Evolutionary conservation across 2,329 filamentous ascomycete genomes (phyloP).

Genomic region (Alternaria consortialis): DNA sequence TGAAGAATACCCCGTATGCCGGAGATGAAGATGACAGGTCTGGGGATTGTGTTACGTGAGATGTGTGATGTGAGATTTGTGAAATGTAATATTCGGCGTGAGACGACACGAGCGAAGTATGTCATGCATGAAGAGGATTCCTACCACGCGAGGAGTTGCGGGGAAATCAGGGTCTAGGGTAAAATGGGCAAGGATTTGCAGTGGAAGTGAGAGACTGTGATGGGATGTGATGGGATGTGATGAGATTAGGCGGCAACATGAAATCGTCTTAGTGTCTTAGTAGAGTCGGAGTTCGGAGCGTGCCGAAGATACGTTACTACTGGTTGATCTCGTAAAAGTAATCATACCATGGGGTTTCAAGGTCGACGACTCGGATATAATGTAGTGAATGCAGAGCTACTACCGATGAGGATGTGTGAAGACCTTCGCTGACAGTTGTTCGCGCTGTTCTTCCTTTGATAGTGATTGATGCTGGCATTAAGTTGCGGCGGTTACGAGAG

Average conservation of each 20-base stretch:
- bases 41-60: neutral
- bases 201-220: neutral
- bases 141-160: conserved; percentile 5
- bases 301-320: conserved; percentile 3
- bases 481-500: neutral
- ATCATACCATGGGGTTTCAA: neutral
- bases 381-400: neutral
- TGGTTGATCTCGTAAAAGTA: neutral
- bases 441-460: neutral
- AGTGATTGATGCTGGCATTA: neutral
- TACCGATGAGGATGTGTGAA: neutral
- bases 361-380: neutral
- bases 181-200: neutral
- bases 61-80: neutral
- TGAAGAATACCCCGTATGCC: neutral
- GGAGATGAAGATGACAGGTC: neutral
- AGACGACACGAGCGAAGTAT: neutral
- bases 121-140: neutral
- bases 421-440: neutral
- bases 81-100: neutral
- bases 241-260: conserved; percentile 1
- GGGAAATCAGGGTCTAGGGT: neutral
- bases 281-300: conserved; percentile 1
- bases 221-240: conserved; percentile 3
- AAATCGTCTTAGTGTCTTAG: neutral